Percentiles rank a stretch among this genome's conserved stretches.
Evolutionary conservation across 768 basidiomycete genomes (phyloP).

Genomic region (Psilocybe cubensis): DNA sequence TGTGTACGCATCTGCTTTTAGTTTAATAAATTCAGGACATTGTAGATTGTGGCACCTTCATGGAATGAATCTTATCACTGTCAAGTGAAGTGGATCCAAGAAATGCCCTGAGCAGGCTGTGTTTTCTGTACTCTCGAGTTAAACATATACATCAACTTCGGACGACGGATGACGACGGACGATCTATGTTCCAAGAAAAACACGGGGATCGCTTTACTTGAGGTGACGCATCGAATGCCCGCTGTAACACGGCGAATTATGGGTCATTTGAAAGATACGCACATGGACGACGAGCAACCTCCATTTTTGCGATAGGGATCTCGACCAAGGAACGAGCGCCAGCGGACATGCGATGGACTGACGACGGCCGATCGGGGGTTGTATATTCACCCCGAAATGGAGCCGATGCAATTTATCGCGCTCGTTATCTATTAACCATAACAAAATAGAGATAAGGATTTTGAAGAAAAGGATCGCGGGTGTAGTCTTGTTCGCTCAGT

Average conservation of each 20-base stretch:
- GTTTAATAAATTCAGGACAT: background rate
- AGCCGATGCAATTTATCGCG: slow-evolving; percentile 10
- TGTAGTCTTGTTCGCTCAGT: background rate
- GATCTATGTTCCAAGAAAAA: background rate
- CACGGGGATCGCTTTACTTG: background rate
- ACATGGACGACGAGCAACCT: background rate
- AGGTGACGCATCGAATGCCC: background rate
- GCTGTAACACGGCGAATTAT: background rate
- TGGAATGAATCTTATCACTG: background rate
- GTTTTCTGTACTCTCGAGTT: too few species aligned
- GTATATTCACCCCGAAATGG: slow-evolving; percentile 19
- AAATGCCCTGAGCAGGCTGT: background rate
- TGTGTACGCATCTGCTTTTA: too few species aligned
- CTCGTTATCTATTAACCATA: slow-evolving; percentile 18
- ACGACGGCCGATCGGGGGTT: slow-evolving; percentile 24
- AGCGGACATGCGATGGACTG: background rate
- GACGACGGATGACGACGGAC: slow-evolving; percentile 5
- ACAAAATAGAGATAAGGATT: slow-evolving; percentile 28
- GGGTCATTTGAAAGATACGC: background rate
- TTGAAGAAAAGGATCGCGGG: slow-evolving; percentile 18
- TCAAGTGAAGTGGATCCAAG: background rate
- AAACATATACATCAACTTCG: too few species aligned
- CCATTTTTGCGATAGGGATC: background rate
- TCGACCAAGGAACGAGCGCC: background rate
- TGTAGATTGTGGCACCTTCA: background rate